Evolutionary conservation across 192 early-diverging fungal genomes (phyloP), one percentile per base, ranked within the genome.

Genomic region (Gryganskiella cystojenkinii): DNA sequence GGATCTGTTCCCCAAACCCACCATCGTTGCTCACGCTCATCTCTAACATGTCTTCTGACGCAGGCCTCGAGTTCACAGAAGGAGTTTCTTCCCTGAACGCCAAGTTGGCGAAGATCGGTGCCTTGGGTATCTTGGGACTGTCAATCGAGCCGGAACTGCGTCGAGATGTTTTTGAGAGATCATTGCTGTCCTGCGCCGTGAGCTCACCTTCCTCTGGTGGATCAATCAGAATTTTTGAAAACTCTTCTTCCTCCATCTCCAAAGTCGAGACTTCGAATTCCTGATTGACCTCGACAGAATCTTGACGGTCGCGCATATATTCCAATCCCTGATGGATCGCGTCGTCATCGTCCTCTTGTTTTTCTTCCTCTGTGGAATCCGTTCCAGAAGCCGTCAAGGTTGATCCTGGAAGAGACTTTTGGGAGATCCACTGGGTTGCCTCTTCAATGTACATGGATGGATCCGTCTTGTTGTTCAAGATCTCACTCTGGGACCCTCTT

Each of bases 341-440:
- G 25, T 75, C 45, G 28, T 67, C 64, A 0, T 68, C 60, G 3
- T 67, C 65, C 22, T 63, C 65, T 0, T 10, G 20, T 15, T 76
- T 67, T 40, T 76, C 73, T 25, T 76, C 73, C 51, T 76, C 73
- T 0, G 73, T 76, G 24, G 73, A 76, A 20, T 76, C 73, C n/a
- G 73, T 76, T 13, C 73, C 73, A 10, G 65, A 68, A 0, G 73
- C 51, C 15, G 44, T 58, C 22, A 76, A 34, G 0, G 73, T 76
- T 2, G 73, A 76, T 28, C 73, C 73, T 2, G 73, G 73, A 15
- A 76, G 2, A 9, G 66, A 37, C 30, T 60, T 79, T n/a, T 69
- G 58, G n/a, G 62, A 52, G 30, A 74, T 83, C 73, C 66, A 76
- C 45, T 68, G 82, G 8, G 25, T 30, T 2, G 65, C 71, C 50